Percentiles rank a stretch among this genome's conserved stretches.
phyloP scores from a whole-genome alignment of 139 green algal species.

The Gonium pectorale region DNA sequence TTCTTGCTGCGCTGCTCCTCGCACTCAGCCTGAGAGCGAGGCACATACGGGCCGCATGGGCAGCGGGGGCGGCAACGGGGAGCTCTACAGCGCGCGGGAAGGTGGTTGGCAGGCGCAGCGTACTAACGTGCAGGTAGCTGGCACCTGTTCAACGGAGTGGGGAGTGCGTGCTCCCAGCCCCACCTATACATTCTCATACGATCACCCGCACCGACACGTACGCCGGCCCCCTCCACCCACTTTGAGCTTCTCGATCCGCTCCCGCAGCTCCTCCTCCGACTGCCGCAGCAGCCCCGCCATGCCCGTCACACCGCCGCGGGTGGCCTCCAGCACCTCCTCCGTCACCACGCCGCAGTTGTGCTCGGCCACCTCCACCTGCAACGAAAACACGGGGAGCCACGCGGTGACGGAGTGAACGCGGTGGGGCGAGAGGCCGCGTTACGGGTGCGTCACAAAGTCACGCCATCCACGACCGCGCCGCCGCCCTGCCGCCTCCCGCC shows the following conservation, averaged over 20 bases:
- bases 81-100: not conserved
- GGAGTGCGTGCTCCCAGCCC: no score
- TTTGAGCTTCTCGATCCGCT: not conserved
- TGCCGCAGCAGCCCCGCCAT: conserved; percentile 1
- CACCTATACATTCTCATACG: no score
- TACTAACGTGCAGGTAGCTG: no score
- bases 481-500: not conserved
- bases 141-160: no score
- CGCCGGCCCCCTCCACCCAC: not conserved
- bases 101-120: no score
- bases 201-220: no score
- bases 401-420: no score
- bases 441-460: no score
- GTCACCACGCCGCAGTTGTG: conserved; percentile 1
- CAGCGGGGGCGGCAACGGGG: not conserved
- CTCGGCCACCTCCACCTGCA: conserved; percentile 32
- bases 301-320: not conserved
- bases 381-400: no score
- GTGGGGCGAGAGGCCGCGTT: no score
- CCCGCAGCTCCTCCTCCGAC: conserved; percentile 21
- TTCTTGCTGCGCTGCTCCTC: conserved; percentile 17
- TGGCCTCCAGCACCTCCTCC: conserved; percentile 26
- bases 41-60: no score
- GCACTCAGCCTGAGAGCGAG: not conserved
- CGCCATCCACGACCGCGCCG: not conserved